A percentile compares a stretch with the other conserved stretches of the same genome.
These are phyloP conservation scores for Globisporangium paroecandrum DNA, from an alignment of 352 stramenopile species.

Conservation along the genomic window DNA sequence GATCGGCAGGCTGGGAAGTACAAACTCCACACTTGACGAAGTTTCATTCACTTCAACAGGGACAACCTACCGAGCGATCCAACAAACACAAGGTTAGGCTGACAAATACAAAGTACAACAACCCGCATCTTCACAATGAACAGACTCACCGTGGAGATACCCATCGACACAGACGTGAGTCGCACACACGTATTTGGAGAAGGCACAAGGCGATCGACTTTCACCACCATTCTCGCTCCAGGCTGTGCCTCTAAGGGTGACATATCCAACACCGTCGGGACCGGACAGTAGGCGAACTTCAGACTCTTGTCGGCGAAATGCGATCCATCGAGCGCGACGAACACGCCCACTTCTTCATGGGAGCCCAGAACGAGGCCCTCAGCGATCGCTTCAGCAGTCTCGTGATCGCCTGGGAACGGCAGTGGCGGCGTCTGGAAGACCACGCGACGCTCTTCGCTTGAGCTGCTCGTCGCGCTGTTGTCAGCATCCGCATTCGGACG, in stretches of 20 bases:
- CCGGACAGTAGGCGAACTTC: slow-evolving; percentile 24
- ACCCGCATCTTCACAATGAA: neutral
- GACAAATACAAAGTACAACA: neutral
- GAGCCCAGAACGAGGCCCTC: slow-evolving; percentile 28
- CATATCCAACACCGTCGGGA: slow-evolving; percentile 20
- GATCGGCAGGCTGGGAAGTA: slow-evolving; percentile 15
- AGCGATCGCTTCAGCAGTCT: slow-evolving; percentile 20
- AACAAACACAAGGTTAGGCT: neutral
- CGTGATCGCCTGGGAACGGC: slow-evolving; percentile 28
- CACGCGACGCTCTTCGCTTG: slow-evolving; percentile 33
- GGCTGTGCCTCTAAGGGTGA: slow-evolving; percentile 20
- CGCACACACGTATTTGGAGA: slow-evolving; percentile 17
- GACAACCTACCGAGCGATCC: slow-evolving; percentile 12
- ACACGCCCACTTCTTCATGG: slow-evolving; percentile 43
- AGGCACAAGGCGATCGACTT: slow-evolving; percentile 18
- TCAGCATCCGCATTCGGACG: slow-evolving; percentile 2
- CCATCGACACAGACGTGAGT: slow-evolving; percentile 19
- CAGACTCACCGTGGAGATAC: slow-evolving; percentile 22
- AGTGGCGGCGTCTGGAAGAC: slow-evolving; percentile 40
- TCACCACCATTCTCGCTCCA: slow-evolving; percentile 22
- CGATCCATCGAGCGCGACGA: slow-evolving; percentile 47
- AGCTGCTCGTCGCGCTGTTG: neutral
- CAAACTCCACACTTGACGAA: slow-evolving; percentile 13
- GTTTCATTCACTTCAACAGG: slow-evolving; percentile 19
- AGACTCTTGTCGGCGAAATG: slow-evolving; percentile 41